Evolutionary conservation across 163 green algal species (phyloP), one percentile per base, ranked within the genome.

Genomic region (Prototheca stagnorum): DNA sequence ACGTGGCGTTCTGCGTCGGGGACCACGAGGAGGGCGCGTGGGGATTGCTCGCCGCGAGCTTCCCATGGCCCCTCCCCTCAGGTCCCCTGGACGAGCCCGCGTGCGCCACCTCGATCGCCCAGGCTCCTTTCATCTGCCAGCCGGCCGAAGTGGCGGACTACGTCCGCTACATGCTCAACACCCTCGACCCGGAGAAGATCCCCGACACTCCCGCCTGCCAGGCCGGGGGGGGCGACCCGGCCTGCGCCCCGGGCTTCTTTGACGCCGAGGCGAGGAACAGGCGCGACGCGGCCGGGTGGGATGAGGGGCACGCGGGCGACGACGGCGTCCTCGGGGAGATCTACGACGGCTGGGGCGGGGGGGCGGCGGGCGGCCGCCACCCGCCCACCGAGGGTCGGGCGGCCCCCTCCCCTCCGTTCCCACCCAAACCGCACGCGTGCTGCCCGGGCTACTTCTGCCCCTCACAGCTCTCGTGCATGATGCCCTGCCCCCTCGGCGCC

Each of bases 371-470:
- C n/a, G n/a, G n/a, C n/a, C n/a, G n/a, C n/a, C n/a, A n/a, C n/a
- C n/a, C n/a, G n/a, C n/a, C n/a, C n/a, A n/a, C n/a, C n/a, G n/a
- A n/a, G n/a, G n/a, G n/a, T n/a, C n/a, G n/a, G n/a, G n/a, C n/a
- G n/a, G n/a, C n/a, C n/a, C n/a, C n/a, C n/a, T n/a, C n/a, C n/a
- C 3, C 23, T 1, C 23, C 41, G 22, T 27, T n/a, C 8, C 24
- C 37, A 9, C 47, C 45, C 21, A 14, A 44, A 21, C 16, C 55
- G 2, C 45, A 55, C 27, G 24, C 67, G 27, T 82, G 73, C 60
- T 82, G 73, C 52, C 47, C 53, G 12, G 73, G 74, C 25, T 84
- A 76, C 47, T 82, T 82, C 41, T 84, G 74, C 43, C 74, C 74
- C 1, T 35, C 54, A 0, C 53, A 60, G 47, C 55, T 84, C 33